Evolutionary conservation across 2,329 filamentous ascomycete species (phyloP).

Genomic region (Aspergillus fumigatus): DNA sequence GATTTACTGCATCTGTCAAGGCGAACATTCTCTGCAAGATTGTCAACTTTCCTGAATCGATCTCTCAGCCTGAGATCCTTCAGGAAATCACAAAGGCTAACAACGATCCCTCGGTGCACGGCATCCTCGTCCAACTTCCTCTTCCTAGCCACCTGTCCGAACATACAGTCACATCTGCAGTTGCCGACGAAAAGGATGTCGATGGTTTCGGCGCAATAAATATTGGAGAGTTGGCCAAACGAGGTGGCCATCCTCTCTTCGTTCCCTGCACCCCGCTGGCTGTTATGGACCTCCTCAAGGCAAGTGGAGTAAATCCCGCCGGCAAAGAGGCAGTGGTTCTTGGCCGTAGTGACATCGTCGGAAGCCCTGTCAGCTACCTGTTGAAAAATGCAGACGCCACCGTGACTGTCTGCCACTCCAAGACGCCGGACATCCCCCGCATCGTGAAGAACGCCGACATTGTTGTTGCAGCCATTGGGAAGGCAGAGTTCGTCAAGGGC

Average conservation of each 20-base stretch:
- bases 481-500: constrained; percentile 82
- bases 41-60: constrained; percentile 74
- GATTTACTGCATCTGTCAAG: constrained; percentile 41
- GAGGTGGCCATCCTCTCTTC: constrained; percentile 83
- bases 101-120: constrained; percentile 79
- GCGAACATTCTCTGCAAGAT: constrained; percentile 87
- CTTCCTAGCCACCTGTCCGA: constrained; percentile 87
- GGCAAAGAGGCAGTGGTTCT: constrained; percentile 95
- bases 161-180: constrained; percentile 82
- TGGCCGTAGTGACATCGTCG: constrained; percentile 94
- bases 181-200: constrained; percentile 92
- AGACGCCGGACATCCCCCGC: constrained; percentile 67
- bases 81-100: constrained; percentile 78
- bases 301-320: constrained; percentile 73
- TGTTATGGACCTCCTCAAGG: constrained; percentile 85
- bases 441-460: constrained; percentile 83
- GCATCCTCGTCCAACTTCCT: constrained; percentile 90
- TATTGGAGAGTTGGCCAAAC: constrained; percentile 95
- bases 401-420: constrained; percentile 92
- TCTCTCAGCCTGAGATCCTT: constrained; percentile 80
- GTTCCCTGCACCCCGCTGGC: constrained; percentile 95
- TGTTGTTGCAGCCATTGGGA: constrained; percentile 85
- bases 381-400: constrained; percentile 94
- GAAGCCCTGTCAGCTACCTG: constrained; percentile 92
- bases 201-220: constrained; percentile 93